These are phyloP conservation scores for Chara braunii DNA, from an alignment of 139 green algal species.

Conservation along the genomic window DNA sequence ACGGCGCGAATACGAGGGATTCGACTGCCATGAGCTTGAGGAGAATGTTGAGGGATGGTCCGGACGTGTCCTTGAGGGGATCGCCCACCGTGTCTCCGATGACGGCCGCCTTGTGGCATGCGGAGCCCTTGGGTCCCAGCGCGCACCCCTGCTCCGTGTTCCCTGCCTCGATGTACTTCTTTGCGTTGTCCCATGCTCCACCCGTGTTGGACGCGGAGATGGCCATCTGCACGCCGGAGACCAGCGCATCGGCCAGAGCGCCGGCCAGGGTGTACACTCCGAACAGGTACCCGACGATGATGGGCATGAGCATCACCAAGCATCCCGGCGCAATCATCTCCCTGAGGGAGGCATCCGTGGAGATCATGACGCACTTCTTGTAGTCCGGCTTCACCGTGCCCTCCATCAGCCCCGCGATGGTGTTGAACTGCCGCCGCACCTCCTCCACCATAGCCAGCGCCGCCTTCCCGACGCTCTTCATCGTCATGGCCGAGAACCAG, in stretches of 20 bases:
- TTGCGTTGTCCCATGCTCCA: constrained; percentile 96
- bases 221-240: constrained; percentile 57
- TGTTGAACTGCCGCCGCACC: constrained; percentile 55
- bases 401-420: constrained; percentile 47
- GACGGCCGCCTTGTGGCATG: constrained; percentile 94
- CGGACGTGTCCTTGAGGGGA: constrained; percentile 89
- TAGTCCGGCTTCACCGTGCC: constrained; percentile 59
- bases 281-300: constrained; percentile 49
- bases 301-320: constrained; percentile 48
- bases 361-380: constrained; percentile 52
- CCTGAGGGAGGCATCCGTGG: constrained; percentile 46
- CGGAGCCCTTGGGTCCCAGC: constrained; percentile 90
- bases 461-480: constrained; percentile 50
- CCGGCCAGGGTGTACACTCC: constrained; percentile 57
- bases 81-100: constrained; percentile 95
- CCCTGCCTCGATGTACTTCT: constrained; percentile 86
- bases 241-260: constrained; percentile 44
- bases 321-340: constrained; percentile 62
- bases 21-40: constrained; percentile 99
- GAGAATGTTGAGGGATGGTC: constrained; percentile 95
- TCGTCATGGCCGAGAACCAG: constrained; percentile 55
- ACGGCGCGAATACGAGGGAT: constrained; percentile 45
- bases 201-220: constrained; percentile 53
- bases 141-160: constrained; percentile 70
- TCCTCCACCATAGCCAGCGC: constrained; percentile 54